Evolutionary conservation across 2,329 filamentous ascomycete genomes (phyloP).

Genomic region (Talaromyces funiculosus): DNA sequence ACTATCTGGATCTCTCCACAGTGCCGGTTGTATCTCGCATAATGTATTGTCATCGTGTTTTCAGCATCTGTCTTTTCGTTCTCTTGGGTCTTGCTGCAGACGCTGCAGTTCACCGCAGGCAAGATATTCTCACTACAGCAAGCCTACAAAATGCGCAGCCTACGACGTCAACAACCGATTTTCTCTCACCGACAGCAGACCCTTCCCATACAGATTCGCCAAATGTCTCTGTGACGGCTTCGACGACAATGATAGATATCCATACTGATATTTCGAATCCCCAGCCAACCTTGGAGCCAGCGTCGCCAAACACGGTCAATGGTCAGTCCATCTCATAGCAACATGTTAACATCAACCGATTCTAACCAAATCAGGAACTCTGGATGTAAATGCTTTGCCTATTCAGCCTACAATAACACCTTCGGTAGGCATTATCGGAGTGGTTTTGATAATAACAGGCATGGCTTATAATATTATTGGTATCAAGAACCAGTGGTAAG

Average conservation of each 20-base stretch:
- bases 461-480: slow-evolving; percentile 67
- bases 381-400: slow-evolving; percentile 50
- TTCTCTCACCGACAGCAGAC: neutral
- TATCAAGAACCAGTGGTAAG: slow-evolving; percentile 67
- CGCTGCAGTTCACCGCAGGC: neutral
- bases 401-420: slow-evolving; percentile 71
- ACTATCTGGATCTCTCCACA: neutral
- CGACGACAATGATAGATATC: slow-evolving; percentile 13
- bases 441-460: slow-evolving; percentile 70
- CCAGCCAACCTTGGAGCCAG: slow-evolving; percentile 3
- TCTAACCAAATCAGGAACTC: slow-evolving; percentile 16
- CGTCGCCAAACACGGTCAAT: neutral
- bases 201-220: slow-evolving; percentile 1
- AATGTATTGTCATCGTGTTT: slow-evolving; percentile 1
- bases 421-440: slow-evolving; percentile 71
- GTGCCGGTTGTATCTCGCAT: neutral
- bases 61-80: neutral
- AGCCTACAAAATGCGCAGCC: slow-evolving; percentile 3
- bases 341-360: neutral
- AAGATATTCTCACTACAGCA: slow-evolving; percentile 6
- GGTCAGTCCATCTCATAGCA: neutral
- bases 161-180: neutral
- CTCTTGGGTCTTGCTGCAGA: slow-evolving; percentile 1
- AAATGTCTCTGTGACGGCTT: neutral
- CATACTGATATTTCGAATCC: slow-evolving; percentile 12